A percentile compares a stretch with the other conserved stretches of the same genome.
These are phyloP conservation scores for Boletus patriciae DNA, from an alignment of 768 basidiomycete genomes.

Conservation along the genomic window DNA sequence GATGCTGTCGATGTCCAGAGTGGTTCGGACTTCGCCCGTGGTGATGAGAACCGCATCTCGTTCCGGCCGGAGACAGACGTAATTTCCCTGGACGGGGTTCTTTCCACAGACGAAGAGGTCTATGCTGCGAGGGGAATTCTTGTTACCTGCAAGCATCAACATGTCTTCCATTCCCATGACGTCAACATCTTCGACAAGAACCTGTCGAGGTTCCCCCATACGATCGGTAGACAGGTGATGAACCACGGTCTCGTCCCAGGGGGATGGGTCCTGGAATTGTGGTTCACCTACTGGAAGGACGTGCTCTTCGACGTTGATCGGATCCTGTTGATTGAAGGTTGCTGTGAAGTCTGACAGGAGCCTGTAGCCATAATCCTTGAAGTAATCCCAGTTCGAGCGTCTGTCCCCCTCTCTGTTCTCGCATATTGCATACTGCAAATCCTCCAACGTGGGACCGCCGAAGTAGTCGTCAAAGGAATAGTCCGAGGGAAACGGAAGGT, in stretches of 20 bases:
- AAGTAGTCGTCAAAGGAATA: constrained; percentile 1
- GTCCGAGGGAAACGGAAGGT: neutral
- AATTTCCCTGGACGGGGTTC: neutral
- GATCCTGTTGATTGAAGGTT: constrained; percentile 3
- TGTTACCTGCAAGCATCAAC: neutral
- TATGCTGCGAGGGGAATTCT: neutral
- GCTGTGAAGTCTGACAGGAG: constrained; percentile 1
- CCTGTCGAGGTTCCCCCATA: neutral
- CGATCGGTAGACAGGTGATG: neutral
- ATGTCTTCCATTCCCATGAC: constrained; percentile 7
- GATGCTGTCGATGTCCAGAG: constrained; percentile 7
- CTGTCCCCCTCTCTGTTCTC: neutral
- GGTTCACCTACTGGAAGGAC: constrained; percentile 1
- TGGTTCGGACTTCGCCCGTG: neutral
- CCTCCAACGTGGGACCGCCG: constrained; percentile 1
- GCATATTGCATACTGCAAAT: neutral
- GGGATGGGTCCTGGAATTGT: neutral
- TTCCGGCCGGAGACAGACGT: constrained; percentile 1
- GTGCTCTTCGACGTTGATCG: neutral
- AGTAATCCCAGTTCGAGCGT: constrained; percentile 3
- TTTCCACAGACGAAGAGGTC: constrained; percentile 1
- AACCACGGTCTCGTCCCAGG: neutral
- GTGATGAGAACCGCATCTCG: neutral
- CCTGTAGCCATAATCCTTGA: constrained; percentile 7
- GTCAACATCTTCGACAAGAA: neutral